These are phyloP conservation scores for Hymenoscyphus fraxineus DNA, from an alignment of 2,329 filamentous ascomycete species.

Conservation along the genomic window DNA sequence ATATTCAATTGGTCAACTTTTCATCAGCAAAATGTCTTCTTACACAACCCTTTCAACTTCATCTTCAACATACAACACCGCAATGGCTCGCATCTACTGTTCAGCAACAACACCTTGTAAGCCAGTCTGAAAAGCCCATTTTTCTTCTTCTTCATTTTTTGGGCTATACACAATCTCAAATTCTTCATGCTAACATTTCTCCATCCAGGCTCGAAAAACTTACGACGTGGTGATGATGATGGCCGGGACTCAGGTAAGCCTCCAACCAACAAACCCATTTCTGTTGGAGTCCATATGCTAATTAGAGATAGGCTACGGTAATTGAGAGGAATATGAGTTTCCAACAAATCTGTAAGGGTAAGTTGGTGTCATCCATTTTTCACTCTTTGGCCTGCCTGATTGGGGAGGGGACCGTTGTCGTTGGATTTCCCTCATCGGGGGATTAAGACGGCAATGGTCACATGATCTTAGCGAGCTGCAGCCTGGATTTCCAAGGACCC, in stretches of 20 bases:
- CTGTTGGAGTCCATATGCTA: slow-evolving; percentile 1
- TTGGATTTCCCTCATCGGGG: slow-evolving; percentile 3
- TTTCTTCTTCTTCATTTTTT: neutral
- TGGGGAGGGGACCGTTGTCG: slow-evolving; percentile 1
- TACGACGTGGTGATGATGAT: slow-evolving; percentile 1
- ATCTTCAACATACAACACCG: neutral
- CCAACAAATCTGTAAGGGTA: slow-evolving; percentile 5
- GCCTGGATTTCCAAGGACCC: neutral
- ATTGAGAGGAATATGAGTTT: neutral
- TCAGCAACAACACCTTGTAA: neutral
- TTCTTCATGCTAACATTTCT: slow-evolving; percentile 4
- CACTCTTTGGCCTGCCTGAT: neutral
- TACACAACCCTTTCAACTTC: neutral
- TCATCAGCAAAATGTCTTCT: slow-evolving; percentile 2
- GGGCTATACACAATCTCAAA: neutral
- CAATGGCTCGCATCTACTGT: neutral
- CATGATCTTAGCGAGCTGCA: neutral
- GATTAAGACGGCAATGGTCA: neutral
- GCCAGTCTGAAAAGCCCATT: neutral
- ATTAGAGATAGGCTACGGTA: slow-evolving; percentile 1
- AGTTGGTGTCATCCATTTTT: neutral
- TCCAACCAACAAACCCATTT: slow-evolving; percentile 4
- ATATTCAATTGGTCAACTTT: neutral
- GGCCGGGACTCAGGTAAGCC: slow-evolving; percentile 7
- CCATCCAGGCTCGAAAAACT: neutral